Evolutionary conservation across 495 filamentous ascomycete species (phyloP).

Genomic region (Thozetella sp.): DNA sequence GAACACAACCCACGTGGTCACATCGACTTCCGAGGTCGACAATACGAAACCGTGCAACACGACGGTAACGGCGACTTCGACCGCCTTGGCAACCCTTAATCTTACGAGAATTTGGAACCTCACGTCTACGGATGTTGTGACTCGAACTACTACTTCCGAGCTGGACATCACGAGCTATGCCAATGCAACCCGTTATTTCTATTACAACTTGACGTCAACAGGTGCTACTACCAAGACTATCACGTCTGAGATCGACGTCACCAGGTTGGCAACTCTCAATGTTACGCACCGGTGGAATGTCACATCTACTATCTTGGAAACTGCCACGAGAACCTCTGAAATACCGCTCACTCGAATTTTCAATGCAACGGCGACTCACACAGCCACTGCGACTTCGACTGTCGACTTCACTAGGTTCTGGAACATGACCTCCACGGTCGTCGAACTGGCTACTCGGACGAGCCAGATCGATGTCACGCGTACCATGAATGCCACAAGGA

Average conservation of each 20-base stretch:
- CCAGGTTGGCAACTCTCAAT: not conserved
- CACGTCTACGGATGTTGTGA: not conserved
- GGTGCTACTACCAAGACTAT: not conserved
- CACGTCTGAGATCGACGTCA: not conserved
- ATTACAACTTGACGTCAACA: not conserved
- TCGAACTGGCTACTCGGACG: not conserved
- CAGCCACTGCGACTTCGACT: not conserved
- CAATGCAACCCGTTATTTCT: not conserved
- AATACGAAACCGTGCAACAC: constrained; percentile 2
- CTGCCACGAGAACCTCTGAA: not conserved
- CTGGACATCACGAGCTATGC: not conserved
- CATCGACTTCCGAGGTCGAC: not conserved
- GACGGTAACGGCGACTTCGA: not conserved
- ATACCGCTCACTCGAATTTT: not conserved
- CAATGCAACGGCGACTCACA: not conserved
- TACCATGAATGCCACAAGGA: not conserved
- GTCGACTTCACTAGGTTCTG: not conserved
- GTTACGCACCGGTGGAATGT: not conserved
- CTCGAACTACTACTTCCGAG: not conserved
- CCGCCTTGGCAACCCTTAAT: not conserved
- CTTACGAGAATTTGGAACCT: not conserved
- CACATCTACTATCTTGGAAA: not conserved
- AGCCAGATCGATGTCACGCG: not conserved
- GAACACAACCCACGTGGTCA: not conserved
- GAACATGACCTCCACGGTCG: not conserved